Evolutionary conservation across 148 eudicot species (phyloP).

Genomic region (Nepenthes gracilis): DNA sequence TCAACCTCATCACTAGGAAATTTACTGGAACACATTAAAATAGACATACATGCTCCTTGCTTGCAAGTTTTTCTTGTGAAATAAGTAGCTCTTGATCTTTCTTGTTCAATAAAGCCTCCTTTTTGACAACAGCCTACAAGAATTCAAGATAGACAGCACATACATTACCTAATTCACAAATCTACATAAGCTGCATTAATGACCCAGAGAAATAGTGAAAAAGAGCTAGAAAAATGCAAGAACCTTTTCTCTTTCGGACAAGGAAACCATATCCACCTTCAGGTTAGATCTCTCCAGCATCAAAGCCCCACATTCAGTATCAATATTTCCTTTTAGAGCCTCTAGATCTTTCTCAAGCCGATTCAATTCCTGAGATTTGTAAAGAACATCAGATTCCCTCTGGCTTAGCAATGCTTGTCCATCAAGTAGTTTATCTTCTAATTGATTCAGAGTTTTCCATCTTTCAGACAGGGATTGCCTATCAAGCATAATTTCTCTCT

Average conservation of each 20-base stretch:
- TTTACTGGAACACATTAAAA: too few relatives aligned
- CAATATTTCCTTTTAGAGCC: constrained; percentile 38
- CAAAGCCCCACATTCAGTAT: constrained; percentile 34
- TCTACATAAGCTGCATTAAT: neutral
- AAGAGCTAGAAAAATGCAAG: neutral
- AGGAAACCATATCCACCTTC: constrained; percentile 31
- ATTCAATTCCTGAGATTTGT: constrained; percentile 45
- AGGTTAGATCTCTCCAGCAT: constrained; percentile 36
- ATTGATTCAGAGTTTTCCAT: constrained; percentile 47
- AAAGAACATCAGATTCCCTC: constrained; percentile 62
- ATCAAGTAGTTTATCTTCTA: constrained; percentile 61
- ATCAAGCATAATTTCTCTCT: constrained; percentile 65
- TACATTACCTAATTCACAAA: constrained; percentile 1
- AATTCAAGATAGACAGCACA: constrained; percentile 3
- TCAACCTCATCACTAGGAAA: too few relatives aligned
- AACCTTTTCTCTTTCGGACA: constrained; percentile 87
- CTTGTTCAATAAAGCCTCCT: constrained; percentile 48
- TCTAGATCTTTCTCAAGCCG: constrained; percentile 60
- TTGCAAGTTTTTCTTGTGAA: constrained; percentile 42
- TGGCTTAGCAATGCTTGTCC: constrained; percentile 72
- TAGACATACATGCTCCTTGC: constrained; percentile 56
- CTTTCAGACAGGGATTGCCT: constrained; percentile 67
- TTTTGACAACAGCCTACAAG: constrained; percentile 47
- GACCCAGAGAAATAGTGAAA: neutral
- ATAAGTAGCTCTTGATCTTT: constrained; percentile 59